phyloP scores from a whole-genome alignment of 805 yeast genomes.

The Barnettozyma sp. region DNA sequence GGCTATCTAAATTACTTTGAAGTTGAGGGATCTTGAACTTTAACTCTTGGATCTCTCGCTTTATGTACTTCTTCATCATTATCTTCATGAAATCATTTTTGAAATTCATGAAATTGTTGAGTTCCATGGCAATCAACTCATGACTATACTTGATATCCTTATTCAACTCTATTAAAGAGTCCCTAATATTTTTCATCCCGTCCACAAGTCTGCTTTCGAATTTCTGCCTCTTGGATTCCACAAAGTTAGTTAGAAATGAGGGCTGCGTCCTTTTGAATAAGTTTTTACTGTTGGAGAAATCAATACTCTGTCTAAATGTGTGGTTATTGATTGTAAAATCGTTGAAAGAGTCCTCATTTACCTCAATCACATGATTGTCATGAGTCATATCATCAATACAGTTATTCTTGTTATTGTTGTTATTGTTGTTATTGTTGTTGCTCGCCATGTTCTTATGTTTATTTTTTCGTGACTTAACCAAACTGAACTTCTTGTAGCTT shows the following conservation, averaged over 20 bases:
- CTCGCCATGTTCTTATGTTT: conserved; percentile 3
- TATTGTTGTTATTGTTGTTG: conserved; percentile 12
- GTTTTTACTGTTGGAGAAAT: conserved; percentile 7
- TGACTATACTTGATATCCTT: conserved; percentile 45
- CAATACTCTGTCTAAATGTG: conserved; percentile 12
- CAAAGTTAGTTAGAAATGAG: conserved; percentile 29
- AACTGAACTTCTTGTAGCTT: conserved; percentile 26
- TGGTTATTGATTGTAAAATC: conserved; percentile 19
- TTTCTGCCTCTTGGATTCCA: conserved; percentile 46
- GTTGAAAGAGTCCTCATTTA: conserved; percentile 21
- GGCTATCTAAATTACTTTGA: conserved; percentile 20
- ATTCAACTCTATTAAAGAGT: conserved; percentile 37
- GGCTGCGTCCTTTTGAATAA: conserved; percentile 17
- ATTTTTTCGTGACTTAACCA: conserved; percentile 15
- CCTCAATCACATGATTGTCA: conserved; percentile 20
- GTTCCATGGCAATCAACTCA: conserved; percentile 56
- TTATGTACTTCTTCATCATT: conserved; percentile 31
- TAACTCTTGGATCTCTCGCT: conserved; percentile 25
- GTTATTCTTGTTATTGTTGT: too few species aligned
- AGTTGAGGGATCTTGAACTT: conserved; percentile 20
- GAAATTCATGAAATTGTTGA: conserved; percentile 50
- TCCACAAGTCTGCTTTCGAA: conserved; percentile 37
- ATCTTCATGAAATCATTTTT: conserved; percentile 36
- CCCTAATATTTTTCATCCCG: conserved; percentile 35
- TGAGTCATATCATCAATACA: too few species aligned